Conservation (phyloP, 2,329 filamentous ascomycete species). For the Epichloe elymi region DNA sequence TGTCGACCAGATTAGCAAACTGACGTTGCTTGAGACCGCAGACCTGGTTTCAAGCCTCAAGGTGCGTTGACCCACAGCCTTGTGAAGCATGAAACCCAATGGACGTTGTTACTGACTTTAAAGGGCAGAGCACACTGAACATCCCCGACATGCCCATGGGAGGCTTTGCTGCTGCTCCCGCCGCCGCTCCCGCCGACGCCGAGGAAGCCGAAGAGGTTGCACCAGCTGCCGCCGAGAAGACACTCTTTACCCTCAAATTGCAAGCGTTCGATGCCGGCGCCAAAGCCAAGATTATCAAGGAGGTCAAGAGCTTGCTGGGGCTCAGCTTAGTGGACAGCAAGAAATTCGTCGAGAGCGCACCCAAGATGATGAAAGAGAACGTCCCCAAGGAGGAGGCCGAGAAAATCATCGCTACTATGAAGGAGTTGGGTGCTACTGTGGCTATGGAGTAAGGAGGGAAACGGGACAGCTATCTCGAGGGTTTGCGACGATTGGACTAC, state of each 20-base stretch:
- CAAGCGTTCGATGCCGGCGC: conserved; percentile 73
- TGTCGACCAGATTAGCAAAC: conserved; percentile 96
- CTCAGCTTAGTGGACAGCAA: conserved; percentile 97
- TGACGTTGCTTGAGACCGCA: conserved; percentile 94
- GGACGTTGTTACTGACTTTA: not conserved
- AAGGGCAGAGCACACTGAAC: conserved; percentile 69
- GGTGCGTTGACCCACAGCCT: conserved; percentile 37
- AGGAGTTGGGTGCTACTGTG: conserved; percentile 80
- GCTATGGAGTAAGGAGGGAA: conserved; percentile 63
- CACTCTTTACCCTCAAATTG: conserved; percentile 92
- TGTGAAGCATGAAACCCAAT: not conserved
- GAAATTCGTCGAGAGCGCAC: conserved; percentile 98
- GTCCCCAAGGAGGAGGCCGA: conserved; percentile 98
- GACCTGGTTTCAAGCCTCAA: conserved; percentile 91
- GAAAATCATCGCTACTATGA: conserved; percentile 93
- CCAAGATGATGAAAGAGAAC: conserved; percentile 98
- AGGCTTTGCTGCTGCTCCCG: conserved; percentile 62
- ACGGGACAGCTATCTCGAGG: not conserved
- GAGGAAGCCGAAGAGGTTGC: conserved; percentile 83
- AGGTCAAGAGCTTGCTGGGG: conserved; percentile 92
- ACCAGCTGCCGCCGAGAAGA: conserved; percentile 85
- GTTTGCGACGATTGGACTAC: conserved; percentile 6
- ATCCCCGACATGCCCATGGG: conserved; percentile 96
- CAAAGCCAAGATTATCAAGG: conserved; percentile 99
- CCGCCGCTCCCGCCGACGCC: conserved; percentile 48